phyloP scores from a whole-genome alignment of 345 rosid species.

The Cardamine chenopodiifolia region DNA sequence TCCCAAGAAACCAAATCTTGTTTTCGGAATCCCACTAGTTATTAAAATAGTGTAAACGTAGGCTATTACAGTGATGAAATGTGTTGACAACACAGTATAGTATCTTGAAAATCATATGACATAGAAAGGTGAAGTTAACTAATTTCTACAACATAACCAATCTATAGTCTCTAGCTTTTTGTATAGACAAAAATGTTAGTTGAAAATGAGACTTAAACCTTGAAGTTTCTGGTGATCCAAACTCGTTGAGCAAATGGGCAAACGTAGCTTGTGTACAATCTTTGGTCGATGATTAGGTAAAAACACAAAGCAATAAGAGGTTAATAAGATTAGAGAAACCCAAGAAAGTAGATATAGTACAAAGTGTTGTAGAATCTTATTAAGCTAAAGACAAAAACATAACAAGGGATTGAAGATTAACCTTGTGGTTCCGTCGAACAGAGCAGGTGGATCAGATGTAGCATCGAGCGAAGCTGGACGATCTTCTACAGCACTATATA shows the following conservation, averaged over 20 bases:
- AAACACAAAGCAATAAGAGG: not conserved
- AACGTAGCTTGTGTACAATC: constrained; percentile 62
- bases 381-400: not conserved
- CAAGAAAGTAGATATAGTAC: not conserved
- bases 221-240: constrained; percentile 90
- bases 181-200: not conserved
- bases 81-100: not conserved
- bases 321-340: not conserved
- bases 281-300: constrained; percentile 20
- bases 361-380: not conserved
- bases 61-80: not conserved
- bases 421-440: constrained; percentile 82
- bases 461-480: constrained; percentile 59
- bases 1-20: not conserved
- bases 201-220: constrained; percentile 48
- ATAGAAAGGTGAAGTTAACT: not conserved
- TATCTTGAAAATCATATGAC: not conserved
- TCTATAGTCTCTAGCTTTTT: not conserved
- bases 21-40: not conserved
- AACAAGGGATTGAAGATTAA: constrained; percentile 7
- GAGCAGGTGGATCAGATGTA: constrained; percentile 61
- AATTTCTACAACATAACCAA: not conserved
- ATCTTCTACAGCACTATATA: constrained; percentile 44
- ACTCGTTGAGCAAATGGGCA: constrained; percentile 92
- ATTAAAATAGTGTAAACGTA: not conserved